These are phyloP conservation scores for Cordyceps farinosa DNA, from an alignment of 2,329 filamentous ascomycete species.

Conservation along the genomic window DNA sequence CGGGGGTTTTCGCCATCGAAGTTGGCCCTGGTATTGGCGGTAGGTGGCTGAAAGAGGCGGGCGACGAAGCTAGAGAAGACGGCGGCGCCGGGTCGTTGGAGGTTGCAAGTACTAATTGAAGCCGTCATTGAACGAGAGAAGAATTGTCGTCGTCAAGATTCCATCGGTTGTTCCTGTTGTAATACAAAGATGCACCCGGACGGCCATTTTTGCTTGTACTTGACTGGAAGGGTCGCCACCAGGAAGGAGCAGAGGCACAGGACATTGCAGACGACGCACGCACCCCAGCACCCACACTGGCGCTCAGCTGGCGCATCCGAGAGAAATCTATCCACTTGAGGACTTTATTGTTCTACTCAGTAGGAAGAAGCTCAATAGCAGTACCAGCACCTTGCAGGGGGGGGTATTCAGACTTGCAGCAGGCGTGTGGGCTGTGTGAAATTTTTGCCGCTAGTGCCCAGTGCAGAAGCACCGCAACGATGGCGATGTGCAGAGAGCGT, in stretches of 20 bases:
- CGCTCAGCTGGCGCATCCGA: background rate
- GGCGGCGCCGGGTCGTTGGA: background rate
- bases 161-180: background rate
- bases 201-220: background rate
- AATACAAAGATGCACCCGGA: background rate
- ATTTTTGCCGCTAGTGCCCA: slow-evolving; percentile 9
- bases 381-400: background rate
- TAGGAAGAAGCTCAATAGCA: no score
- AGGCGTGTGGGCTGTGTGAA: background rate
- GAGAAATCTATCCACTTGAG: background rate
- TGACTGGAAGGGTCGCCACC: background rate
- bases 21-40: background rate
- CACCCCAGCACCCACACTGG: background rate
- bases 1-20: slow-evolving; percentile 1
- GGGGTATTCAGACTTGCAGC: background rate
- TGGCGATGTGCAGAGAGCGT: background rate
- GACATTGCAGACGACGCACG: background rate
- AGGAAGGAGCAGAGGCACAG: background rate
- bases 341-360: no score
- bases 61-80: background rate
- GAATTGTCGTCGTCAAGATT: background rate
- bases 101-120: background rate
- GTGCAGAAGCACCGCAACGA: slow-evolving; percentile 15
- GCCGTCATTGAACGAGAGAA: background rate
- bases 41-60: background rate